Conservation (phyloP, 768 basidiomycete genomes). For the Boletus vermiculosoides region DNA sequence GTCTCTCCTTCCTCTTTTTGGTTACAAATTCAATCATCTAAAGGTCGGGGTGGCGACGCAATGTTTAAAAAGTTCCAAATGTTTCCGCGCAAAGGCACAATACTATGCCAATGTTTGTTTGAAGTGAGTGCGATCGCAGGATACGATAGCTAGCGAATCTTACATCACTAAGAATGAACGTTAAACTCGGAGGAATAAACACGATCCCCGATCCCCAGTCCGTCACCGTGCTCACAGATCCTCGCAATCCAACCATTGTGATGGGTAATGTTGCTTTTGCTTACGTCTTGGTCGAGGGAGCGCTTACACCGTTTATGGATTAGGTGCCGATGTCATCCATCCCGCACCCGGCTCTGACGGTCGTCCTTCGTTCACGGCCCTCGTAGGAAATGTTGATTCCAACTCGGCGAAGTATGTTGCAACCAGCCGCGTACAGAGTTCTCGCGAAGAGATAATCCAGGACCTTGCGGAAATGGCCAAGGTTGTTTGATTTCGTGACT, state of each 20-base stretch:
- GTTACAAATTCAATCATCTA: not conserved
- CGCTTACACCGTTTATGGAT: conserved; percentile 3
- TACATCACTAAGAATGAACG: conserved; percentile 58
- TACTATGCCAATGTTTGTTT: conserved; percentile 81
- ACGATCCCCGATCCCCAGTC: conserved; percentile 69
- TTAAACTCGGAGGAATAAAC: conserved; percentile 84
- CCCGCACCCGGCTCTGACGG: conserved; percentile 78
- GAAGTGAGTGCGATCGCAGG: conserved; percentile 53
- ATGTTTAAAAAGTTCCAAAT: conserved; percentile 68
- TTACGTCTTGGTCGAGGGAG: not conserved
- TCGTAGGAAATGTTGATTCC: conserved; percentile 79
- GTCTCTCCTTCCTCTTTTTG: not conserved
- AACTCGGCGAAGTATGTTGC: conserved; percentile 69
- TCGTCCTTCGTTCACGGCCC: conserved; percentile 75
- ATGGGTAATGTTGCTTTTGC: conserved; percentile 50
- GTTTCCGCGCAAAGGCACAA: conserved; percentile 64
- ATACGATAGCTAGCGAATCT: not conserved
- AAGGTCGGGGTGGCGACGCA: conserved; percentile 78
- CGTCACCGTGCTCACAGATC: conserved; percentile 64
- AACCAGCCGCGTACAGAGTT: conserved; percentile 62
- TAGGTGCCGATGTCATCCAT: conserved; percentile 82
- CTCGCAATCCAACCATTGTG: conserved; percentile 72
- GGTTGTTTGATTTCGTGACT: conserved; percentile 31
- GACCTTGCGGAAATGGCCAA: conserved; percentile 65
- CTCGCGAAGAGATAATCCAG: conserved; percentile 74